Evolutionary conservation across 352 stramenopile genomes (phyloP), one percentile per base, ranked within the genome.

Genomic region (Globisporangium paddicum): DNA sequence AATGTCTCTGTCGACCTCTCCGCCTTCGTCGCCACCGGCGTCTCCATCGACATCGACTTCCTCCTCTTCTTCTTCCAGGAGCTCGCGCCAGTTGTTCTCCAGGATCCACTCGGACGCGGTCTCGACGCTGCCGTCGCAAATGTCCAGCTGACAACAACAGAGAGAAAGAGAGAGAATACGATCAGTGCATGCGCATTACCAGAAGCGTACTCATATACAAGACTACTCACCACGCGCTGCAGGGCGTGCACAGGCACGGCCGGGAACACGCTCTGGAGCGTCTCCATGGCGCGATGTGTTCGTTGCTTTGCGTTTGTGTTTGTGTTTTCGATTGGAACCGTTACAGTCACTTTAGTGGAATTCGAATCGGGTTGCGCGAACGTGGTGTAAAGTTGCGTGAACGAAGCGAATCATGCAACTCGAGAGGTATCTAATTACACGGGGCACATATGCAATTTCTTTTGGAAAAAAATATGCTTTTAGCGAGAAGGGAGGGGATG

Each of bases 1-100:
- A 0, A 28, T 8, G 5, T 46, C 42, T 18, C 25, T 19, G 45
- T 23, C 46, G n/a, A 18, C 16, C 8, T 52, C 16, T 37, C 7
- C 23, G 11, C 14, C 23, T 11, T 6, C 16, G 23, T 44, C 42
- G 9, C 10, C 46, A 8, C 4, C n/a, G 4, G 14, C 42, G 10
- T 6, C 26, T 52, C 28, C 32, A n/a, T 35, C 49, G n/a, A n/a
- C n/a, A n/a, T n/a, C n/a, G n/a, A n/a, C n/a, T n/a, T n/a, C n/a
- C n/a, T 7, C 34, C 25, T 38, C 56, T 18, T 68, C 54, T 9
- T 74, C 40, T 3, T 55, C 60, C 40, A 72, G 34, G 37, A 83
- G 55, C 25, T 87, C 77, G 21, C 63, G 68, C 78, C 75, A 87
- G 63, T 82, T 71, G 57, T 87, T 81, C 59, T 86, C 75, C 8